phyloP scores from a whole-genome alignment of 2,329 filamentous ascomycete genomes.

The Talaromyces sp. region DNA sequence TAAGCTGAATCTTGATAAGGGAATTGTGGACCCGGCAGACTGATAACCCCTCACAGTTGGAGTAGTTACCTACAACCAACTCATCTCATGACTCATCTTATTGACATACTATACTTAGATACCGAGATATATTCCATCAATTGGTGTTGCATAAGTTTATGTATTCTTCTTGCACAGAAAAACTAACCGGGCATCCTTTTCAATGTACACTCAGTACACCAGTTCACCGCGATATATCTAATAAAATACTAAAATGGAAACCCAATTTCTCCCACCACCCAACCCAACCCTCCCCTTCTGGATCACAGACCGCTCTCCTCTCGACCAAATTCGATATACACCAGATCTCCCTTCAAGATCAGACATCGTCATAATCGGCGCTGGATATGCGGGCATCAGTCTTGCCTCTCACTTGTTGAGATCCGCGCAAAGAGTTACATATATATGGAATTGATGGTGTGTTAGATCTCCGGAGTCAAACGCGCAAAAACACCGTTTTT shows the following conservation, averaged over 20 bases:
- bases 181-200: neutral
- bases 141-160: neutral
- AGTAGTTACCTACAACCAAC: neutral
- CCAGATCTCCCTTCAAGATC: constrained; percentile 37
- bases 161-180: neutral
- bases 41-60: neutral
- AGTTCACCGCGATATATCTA: neutral
- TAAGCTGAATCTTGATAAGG: neutral
- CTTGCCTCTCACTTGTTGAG: constrained; percentile 43
- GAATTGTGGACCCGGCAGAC: neutral
- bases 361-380: constrained; percentile 49
- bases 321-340: constrained; percentile 42
- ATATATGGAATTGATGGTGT: neutral
- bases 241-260: neutral
- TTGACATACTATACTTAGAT: neutral
- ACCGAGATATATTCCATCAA: neutral
- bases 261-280: constrained; percentile 5
- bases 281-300: constrained; percentile 36
- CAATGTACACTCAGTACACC: neutral
- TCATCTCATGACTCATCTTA: neutral
- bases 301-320: constrained; percentile 37
- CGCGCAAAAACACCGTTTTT: constrained; percentile 37
- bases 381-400: constrained; percentile 47
- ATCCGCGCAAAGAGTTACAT: neutral
- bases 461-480: constrained; percentile 39